phyloP scores from a whole-genome alignment of 192 early-diverging fungal genomes.

The Rhizoclosmatium sp. region DNA sequence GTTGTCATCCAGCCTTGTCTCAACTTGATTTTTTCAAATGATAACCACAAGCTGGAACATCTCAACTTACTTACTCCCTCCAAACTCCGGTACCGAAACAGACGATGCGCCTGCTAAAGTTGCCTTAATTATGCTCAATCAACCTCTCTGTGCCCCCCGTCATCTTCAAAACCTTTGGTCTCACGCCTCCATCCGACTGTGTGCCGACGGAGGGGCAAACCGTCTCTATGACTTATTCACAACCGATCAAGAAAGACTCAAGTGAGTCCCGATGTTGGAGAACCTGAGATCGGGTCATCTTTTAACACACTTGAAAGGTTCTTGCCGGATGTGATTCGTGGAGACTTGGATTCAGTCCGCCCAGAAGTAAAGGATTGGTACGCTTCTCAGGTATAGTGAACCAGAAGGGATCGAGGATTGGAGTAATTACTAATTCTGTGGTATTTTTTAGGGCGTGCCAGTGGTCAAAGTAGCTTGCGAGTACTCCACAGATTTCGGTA shows the following conservation, averaged over 20 bases:
- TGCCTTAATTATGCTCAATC: conserved; percentile 78
- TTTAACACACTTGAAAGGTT: conserved; percentile 51
- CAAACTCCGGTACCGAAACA: no score
- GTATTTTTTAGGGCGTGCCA: conserved; percentile 24
- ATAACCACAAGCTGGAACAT: no score
- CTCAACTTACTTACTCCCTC: no score
- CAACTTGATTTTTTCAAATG: no score
- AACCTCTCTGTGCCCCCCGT: conserved; percentile 55
- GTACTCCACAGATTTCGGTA: conserved; percentile 88
- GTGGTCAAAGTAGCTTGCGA: conserved; percentile 56
- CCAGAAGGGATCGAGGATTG: neutral
- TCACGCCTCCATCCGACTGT: conserved; percentile 63
- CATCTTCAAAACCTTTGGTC: conserved; percentile 42
- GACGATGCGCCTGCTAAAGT: no score
- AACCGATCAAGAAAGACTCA: conserved; percentile 49
- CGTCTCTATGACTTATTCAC: conserved; percentile 75
- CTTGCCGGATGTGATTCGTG: conserved; percentile 80
- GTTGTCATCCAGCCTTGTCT: no score
- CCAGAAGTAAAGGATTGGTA: conserved; percentile 72
- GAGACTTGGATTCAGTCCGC: conserved; percentile 87
- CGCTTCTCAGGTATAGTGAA: conserved; percentile 51
- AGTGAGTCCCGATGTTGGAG: conserved; percentile 32
- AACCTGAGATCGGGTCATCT: conserved; percentile 19
- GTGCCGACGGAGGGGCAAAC: conserved; percentile 93
- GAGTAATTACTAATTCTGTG: neutral